phyloP scores from a whole-genome alignment of 805 yeast species.

The Saccharomycopsis fodiens region DNA sequence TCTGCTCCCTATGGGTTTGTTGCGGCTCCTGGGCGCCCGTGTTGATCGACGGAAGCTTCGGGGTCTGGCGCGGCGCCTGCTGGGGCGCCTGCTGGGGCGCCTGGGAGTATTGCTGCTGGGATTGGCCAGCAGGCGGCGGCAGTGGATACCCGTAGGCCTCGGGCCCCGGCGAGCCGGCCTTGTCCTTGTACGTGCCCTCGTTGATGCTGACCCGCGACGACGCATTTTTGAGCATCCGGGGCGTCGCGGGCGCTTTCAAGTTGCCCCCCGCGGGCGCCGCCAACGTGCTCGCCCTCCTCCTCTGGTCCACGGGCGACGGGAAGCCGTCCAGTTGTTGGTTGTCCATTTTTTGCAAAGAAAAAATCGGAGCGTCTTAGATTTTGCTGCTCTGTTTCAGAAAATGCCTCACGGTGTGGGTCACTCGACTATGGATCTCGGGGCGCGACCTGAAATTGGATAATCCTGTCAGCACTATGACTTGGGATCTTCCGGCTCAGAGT shows the following conservation, averaged over 20 bases:
- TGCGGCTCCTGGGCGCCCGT: background rate
- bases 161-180: slow-evolving; percentile 20
- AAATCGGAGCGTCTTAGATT: too few relatives aligned
- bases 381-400: too few relatives aligned
- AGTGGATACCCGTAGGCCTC: slow-evolving; percentile 17
- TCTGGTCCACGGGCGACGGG: slow-evolving; percentile 4
- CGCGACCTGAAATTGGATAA: too few relatives aligned
- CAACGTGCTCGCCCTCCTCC: slow-evolving; percentile 15
- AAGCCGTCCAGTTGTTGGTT: background rate
- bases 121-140: slow-evolving; percentile 12
- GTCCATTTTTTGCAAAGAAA: too few relatives aligned
- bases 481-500: too few relatives aligned
- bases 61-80: background rate
- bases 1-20: background rate
- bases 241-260: slow-evolving; percentile 52
- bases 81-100: background rate
- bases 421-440: too few relatives aligned
- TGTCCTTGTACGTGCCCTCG: slow-evolving; percentile 20
- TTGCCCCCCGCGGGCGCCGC: slow-evolving; percentile 6
- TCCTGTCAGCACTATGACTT: too few relatives aligned
- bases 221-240: slow-evolving; percentile 57
- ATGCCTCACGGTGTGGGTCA: too few relatives aligned
- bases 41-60: background rate
- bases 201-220: slow-evolving; percentile 30
- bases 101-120: background rate